Conservation (phyloP, 352 stramenopile genomes). For the Phytophthora fragariae region DNA sequence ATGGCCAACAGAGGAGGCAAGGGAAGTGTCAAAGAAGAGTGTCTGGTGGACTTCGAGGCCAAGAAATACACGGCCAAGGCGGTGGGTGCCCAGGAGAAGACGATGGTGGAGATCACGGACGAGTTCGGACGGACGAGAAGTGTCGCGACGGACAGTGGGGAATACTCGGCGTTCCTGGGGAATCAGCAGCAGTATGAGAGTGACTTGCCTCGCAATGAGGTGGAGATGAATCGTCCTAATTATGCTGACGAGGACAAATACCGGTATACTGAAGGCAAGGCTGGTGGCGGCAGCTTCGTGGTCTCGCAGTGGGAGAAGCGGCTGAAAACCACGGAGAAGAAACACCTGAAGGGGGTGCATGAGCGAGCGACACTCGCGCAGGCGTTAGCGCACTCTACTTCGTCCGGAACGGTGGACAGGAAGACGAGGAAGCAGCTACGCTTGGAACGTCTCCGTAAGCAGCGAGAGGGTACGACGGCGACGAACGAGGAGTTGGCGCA, state of each 20-base stretch:
- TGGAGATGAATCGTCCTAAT: neutral
- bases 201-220: neutral
- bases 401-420: slow-evolving; percentile 35
- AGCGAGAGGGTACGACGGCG: slow-evolving; percentile 29
- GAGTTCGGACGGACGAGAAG: slow-evolving; percentile 59
- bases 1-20: slow-evolving; percentile 48
- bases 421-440: slow-evolving; percentile 72
- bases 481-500: neutral
- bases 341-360: slow-evolving; percentile 74
- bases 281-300: slow-evolving; percentile 64
- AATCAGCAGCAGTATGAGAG: slow-evolving; percentile 20
- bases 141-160: slow-evolving; percentile 50
- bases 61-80: slow-evolving; percentile 40
- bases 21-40: slow-evolving; percentile 47
- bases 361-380: slow-evolving; percentile 57
- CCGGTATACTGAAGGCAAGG: slow-evolving; percentile 15
- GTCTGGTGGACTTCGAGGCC: slow-evolving; percentile 73
- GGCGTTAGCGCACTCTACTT: slow-evolving; percentile 29
- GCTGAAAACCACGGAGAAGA: slow-evolving; percentile 69
- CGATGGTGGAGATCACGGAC: slow-evolving; percentile 54
- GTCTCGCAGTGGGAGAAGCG: slow-evolving; percentile 85
- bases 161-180: slow-evolving; percentile 38
- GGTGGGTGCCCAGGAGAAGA: slow-evolving; percentile 1
- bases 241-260: slow-evolving; percentile 7
- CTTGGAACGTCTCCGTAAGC: slow-evolving; percentile 64